A percentile compares a stretch with the other conserved stretches of the same genome.
phyloP scores from a whole-genome alignment of 495 filamentous ascomycete genomes.

The Podospora fimiseda region DNA sequence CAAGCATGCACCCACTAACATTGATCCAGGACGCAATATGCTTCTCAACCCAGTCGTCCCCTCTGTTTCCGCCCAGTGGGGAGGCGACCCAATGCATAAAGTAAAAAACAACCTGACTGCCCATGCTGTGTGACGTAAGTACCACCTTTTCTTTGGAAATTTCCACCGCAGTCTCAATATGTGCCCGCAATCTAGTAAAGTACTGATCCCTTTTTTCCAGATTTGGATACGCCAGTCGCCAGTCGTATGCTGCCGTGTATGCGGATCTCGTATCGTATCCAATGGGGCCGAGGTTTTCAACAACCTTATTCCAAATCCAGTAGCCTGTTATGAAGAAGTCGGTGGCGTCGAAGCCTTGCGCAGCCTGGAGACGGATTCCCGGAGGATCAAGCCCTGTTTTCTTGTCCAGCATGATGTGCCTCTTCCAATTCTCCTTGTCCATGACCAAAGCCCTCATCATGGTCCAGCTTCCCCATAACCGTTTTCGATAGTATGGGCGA shows the following conservation, averaged over 20 bases:
- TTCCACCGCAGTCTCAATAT: constrained; percentile 75
- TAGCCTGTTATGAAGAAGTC: constrained; percentile 89
- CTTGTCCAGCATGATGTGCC: constrained; percentile 94
- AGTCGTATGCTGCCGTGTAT: constrained; percentile 93
- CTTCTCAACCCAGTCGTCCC: constrained; percentile 80
- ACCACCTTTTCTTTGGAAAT: constrained; percentile 71
- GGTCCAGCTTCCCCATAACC: constrained; percentile 94
- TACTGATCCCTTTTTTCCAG: constrained; percentile 88
- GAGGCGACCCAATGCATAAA: constrained; percentile 98
- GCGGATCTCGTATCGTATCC: constrained; percentile 96
- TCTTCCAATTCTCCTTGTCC: constrained; percentile 92
- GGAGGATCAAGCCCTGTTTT: constrained; percentile 86
- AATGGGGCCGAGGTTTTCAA: constrained; percentile 91
- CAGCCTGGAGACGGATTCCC: constrained; percentile 84
- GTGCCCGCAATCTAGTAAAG: constrained; percentile 79
- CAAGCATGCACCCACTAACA: constrained; percentile 95
- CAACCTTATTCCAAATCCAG: constrained; percentile 99
- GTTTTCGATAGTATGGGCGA: constrained; percentile 83
- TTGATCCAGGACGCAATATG: constrained; percentile 96
- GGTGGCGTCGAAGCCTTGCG: constrained; percentile 97
- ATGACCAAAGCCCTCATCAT: constrained; percentile 95
- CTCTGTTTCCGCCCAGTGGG: constrained; percentile 68
- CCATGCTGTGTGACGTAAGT: constrained; percentile 94
- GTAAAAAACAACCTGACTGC: constrained; percentile 88
- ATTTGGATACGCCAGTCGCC: constrained; percentile 88